Base-by-base conservation (phyloP, 2,329 filamentous ascomycete genomes). In the Polychaeton citri region DNA sequence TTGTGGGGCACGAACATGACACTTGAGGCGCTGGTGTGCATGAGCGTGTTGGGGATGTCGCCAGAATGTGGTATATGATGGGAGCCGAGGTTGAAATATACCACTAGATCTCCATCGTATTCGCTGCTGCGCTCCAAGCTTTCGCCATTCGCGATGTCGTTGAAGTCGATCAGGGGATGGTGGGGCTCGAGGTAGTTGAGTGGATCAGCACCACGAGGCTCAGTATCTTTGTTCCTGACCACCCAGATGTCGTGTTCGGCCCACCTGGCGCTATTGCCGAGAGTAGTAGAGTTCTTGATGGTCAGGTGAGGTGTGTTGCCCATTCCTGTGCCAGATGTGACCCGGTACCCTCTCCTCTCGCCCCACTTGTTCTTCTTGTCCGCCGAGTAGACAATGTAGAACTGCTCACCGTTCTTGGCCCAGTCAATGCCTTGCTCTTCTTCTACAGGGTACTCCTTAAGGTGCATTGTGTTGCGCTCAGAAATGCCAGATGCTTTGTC, bases 1-100 rank as follows among this genome's bases (percentile, higher is more conserved):
- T 55, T 56, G 33, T 55, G 50, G 10, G 52, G 53, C 8, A 50
- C 39, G 41, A 56, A 53, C 49, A 55, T 52, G 20, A 56, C 50
- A 17, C 45, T 48, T 20, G 38, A 44, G 3, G 45, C 45, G 26
- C 39, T 42, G 2, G 49, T 52, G 37, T 54, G 50, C 48, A 51
- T 51, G 1, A 56, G 41, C 3, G 53, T 55, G 33, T 54, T 54
- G 2, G 53, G 53, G 6, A 54, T 36, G 38, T 54, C 51, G 8
- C 48, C 48, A 4, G 40, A 42, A 32, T 38, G 36, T 2, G 65
- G 66, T 16, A 68, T 57, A 43, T 71, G 66, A 45, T 71, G 67
- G 51, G 66, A 66, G 31, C 66, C 66, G 6, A 71, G 50, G 44
- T 71, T 71, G 44, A 71, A 63, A 57, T 65, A 71, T 3, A 68